These are phyloP conservation scores for Phellinidium pouzarii DNA, from an alignment of 1,284 basidiomycete genomes.

Conservation along the genomic window DNA sequence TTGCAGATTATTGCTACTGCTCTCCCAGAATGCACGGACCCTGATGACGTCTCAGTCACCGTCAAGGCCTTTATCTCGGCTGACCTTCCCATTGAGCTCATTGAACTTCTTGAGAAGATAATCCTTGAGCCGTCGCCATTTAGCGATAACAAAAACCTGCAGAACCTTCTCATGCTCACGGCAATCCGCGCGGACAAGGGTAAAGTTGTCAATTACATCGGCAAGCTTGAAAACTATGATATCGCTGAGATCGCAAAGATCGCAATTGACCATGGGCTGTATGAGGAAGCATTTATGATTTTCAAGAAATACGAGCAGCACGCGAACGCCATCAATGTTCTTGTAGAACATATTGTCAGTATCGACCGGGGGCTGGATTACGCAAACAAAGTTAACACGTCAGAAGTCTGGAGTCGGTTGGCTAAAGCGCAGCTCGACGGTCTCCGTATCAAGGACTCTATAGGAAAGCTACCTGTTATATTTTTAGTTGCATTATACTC, in stretches of 20 bases:
- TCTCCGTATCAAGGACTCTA: constrained; percentile 96
- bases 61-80: constrained; percentile 99
- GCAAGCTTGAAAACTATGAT: constrained; percentile 95
- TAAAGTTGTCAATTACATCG: constrained; percentile 98
- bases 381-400: constrained; percentile 94
- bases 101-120: constrained; percentile 98
- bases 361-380: constrained; percentile 96
- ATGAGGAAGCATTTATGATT: constrained; percentile 95
- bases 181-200: constrained; percentile 98
- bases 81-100: constrained; percentile 94
- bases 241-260: constrained; percentile 94
- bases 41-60: constrained; percentile 96
- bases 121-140: constrained; percentile 96
- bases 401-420: constrained; percentile 95
- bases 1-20: constrained; percentile 83
- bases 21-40: constrained; percentile 94
- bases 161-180: constrained; percentile 92
- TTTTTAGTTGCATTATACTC: not conserved
- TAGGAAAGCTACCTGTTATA: constrained; percentile 48
- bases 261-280: constrained; percentile 92
- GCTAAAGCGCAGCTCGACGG: constrained; percentile 99
- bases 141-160: constrained; percentile 94
- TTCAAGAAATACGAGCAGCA: constrained; percentile 95
- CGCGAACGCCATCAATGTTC: constrained; percentile 92
- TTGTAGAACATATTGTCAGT: constrained; percentile 97